phyloP scores from a whole-genome alignment of 2,329 filamentous ascomycete species.

The Zalaria sp. region DNA sequence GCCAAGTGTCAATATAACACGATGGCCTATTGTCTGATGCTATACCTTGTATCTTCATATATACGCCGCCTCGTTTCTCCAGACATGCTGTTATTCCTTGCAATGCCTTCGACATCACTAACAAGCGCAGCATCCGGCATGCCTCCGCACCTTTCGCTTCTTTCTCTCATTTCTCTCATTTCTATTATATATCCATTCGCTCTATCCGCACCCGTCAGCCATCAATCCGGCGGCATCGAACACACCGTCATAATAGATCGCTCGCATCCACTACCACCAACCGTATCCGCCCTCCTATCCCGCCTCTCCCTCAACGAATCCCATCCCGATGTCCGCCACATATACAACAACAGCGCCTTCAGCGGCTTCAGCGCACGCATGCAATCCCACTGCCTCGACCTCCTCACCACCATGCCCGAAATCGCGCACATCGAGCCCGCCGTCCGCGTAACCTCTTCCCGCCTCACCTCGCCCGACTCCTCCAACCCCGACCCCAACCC shows the following conservation, averaged over 20 bases:
- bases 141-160: neutral
- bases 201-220: neutral
- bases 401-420: constrained; percentile 24
- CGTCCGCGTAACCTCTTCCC: constrained; percentile 10
- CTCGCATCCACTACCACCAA: neutral
- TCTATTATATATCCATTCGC: neutral
- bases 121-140: no score
- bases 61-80: no score
- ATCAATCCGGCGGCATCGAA: neutral
- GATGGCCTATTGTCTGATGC: no score
- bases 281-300: constrained; percentile 19
- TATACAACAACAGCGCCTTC: constrained; percentile 27
- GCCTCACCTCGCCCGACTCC: constrained; percentile 11
- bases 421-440: constrained; percentile 28
- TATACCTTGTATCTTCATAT: no score
- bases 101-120: no score
- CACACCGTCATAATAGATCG: neutral
- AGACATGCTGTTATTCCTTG: no score
- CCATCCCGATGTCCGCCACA: constrained; percentile 23
- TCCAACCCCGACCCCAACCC: neutral
- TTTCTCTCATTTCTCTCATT: neutral
- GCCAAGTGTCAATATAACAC: no score
- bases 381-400: constrained; percentile 23
- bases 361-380: constrained; percentile 25
- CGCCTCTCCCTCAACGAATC: constrained; percentile 21